phyloP scores from a whole-genome alignment of 768 basidiomycete species.

The Podaxis mareebaensis region DNA sequence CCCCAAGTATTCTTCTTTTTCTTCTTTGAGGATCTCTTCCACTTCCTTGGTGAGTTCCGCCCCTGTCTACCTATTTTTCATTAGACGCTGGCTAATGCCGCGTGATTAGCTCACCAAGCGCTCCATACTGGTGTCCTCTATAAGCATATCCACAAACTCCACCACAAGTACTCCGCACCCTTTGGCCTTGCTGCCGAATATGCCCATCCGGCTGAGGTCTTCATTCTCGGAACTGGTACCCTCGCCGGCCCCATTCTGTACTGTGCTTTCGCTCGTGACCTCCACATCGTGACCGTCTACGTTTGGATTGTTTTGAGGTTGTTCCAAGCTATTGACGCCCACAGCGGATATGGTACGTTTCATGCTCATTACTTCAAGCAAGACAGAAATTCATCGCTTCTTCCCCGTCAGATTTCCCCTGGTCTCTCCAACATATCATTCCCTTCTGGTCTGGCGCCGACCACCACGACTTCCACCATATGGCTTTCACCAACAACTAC shows the following conservation, averaged over 20 bases:
- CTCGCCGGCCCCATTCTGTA: slow-evolving; percentile 87
- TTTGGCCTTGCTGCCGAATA: slow-evolving; percentile 98
- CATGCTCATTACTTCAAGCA: neutral
- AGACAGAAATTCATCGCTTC: neutral
- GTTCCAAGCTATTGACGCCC: slow-evolving; percentile 97
- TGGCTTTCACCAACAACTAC: slow-evolving; percentile 93
- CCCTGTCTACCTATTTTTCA: slow-evolving; percentile 1
- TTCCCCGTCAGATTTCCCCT: slow-evolving; percentile 79
- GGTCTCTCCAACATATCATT: slow-evolving; percentile 89
- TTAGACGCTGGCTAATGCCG: neutral
- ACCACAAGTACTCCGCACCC: slow-evolving; percentile 96
- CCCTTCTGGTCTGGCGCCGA: slow-evolving; percentile 98
- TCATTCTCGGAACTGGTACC: slow-evolving; percentile 92
- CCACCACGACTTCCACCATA: slow-evolving; percentile 98
- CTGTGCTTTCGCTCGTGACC: slow-evolving; percentile 68
- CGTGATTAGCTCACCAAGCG: slow-evolving; percentile 72
- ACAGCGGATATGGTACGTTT: slow-evolving; percentile 87
- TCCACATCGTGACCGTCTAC: slow-evolving; percentile 94
- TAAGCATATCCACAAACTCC: slow-evolving; percentile 94
- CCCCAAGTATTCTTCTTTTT: slow-evolving; percentile 89
- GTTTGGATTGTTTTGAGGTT: slow-evolving; percentile 91
- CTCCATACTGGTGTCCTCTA: slow-evolving; percentile 85
- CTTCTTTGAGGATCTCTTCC: slow-evolving; percentile 94
- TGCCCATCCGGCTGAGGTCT: slow-evolving; percentile 94
- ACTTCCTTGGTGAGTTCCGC: slow-evolving; percentile 70